A percentile compares a stretch with the other conserved stretches of the same genome.
phyloP scores from a whole-genome alignment of 2,329 filamentous ascomycete species.

The Periconia sp. region DNA sequence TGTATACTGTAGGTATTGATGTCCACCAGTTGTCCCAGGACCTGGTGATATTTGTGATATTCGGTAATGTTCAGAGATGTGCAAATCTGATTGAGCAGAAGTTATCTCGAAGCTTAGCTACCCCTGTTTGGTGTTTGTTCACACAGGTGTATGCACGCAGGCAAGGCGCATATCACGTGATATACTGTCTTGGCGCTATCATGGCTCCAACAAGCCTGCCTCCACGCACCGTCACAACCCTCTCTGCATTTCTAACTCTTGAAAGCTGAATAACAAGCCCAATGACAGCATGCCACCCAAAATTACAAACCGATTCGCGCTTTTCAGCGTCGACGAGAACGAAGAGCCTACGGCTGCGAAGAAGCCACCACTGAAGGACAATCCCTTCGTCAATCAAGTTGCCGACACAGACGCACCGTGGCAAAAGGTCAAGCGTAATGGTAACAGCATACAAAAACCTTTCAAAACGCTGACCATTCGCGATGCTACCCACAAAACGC shows the following conservation, averaged over 20 bases:
- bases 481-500: constrained; percentile 1
- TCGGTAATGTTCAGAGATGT: too few species aligned
- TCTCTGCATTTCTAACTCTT: background rate
- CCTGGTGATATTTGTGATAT: background rate
- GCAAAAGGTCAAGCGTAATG: constrained; percentile 29
- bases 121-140: too few species aligned
- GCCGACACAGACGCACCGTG: constrained; percentile 25
- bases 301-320: constrained; percentile 26
- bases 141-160: too few species aligned
- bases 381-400: constrained; percentile 26
- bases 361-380: constrained; percentile 2
- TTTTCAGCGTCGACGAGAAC: constrained; percentile 20
- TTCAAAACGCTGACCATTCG: constrained; percentile 12
- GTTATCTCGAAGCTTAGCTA: too few species aligned
- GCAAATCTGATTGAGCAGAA: too few species aligned
- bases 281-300: constrained; percentile 15
- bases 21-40: background rate
- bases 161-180: constrained; percentile 5
- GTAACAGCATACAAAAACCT: constrained; percentile 4
- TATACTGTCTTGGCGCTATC: constrained; percentile 5
- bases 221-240: too few species aligned
- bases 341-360: constrained; percentile 5
- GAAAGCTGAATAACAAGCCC: background rate
- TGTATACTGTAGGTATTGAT: too few species aligned
- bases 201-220: too few species aligned